phyloP scores from a whole-genome alignment of 2,329 filamentous ascomycete genomes.

The Zarea fungicola region DNA sequence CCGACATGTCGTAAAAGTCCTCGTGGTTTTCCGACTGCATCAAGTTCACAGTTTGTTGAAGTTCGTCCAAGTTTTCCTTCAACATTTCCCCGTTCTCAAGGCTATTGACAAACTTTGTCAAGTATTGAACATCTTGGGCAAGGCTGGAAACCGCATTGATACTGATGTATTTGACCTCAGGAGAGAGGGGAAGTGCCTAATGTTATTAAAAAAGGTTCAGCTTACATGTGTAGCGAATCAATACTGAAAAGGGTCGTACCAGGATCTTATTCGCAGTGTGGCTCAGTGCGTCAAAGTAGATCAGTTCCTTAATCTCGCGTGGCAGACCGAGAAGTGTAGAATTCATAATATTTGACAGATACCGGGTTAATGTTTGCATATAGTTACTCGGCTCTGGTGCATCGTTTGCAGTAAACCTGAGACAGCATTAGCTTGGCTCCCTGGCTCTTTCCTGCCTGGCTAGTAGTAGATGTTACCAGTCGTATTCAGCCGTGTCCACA shows the following conservation, averaged over 20 bases:
- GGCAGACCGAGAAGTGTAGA: conserved; percentile 90
- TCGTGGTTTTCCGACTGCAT: conserved; percentile 88
- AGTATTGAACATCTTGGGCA: conserved; percentile 75
- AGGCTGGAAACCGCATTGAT: conserved; percentile 77
- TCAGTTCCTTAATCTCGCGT: conserved; percentile 91
- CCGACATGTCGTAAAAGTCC: conserved; percentile 91
- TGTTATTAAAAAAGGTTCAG: neutral
- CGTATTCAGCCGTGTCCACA: conserved; percentile 94
- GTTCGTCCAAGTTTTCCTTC: conserved; percentile 81
- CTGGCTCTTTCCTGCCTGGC: too few relatives aligned
- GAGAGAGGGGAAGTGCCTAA: conserved; percentile 70
- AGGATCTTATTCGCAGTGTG: conserved; percentile 86
- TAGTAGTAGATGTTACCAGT: conserved; percentile 55
- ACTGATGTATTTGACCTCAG: conserved; percentile 79
- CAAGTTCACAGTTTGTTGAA: conserved; percentile 86
- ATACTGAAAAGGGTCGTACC: conserved; percentile 36
- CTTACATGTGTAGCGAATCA: neutral
- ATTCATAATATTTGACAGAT: conserved; percentile 94
- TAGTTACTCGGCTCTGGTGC: conserved; percentile 79
- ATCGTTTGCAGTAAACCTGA: conserved; percentile 48
- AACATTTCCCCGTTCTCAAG: conserved; percentile 83
- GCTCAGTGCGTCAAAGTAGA: conserved; percentile 93
- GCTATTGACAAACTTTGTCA: conserved; percentile 79
- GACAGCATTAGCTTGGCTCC: conserved; percentile 17
- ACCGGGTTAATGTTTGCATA: conserved; percentile 90